Conservation (phyloP, 345 rosid genomes). For the Atalantia buxifolia region DNA sequence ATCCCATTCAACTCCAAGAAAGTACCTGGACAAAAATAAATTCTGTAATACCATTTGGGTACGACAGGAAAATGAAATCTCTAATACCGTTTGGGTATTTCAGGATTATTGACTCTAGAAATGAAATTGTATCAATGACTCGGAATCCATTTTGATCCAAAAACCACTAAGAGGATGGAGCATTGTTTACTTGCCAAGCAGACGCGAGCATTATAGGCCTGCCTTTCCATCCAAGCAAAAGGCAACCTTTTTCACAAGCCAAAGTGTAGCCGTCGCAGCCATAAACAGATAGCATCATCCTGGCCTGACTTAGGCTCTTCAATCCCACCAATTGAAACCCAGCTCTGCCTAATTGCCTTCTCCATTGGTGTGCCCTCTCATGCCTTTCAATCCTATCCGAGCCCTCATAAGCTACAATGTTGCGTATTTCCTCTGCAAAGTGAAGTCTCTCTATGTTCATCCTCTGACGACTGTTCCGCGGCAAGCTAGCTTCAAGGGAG, state of each 20-base stretch:
- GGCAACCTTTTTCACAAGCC: constrained; percentile 48
- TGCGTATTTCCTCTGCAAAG: constrained; percentile 55
- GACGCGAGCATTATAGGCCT: constrained; percentile 66
- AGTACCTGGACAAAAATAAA: neutral
- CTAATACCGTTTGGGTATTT: neutral
- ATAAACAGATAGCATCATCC: constrained; percentile 55
- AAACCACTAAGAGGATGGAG: constrained; percentile 14
- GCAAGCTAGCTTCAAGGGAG: constrained; percentile 56
- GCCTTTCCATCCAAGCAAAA: constrained; percentile 65
- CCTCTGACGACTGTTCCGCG: constrained; percentile 44
- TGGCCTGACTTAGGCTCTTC: constrained; percentile 52
- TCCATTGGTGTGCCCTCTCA: constrained; percentile 66
- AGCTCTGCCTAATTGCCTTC: constrained; percentile 65
- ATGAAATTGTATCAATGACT: neutral
- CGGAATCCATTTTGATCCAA: neutral
- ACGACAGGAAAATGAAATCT: neutral
- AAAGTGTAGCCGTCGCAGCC: constrained; percentile 60
- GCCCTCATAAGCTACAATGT: constrained; percentile 56
- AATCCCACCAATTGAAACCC: constrained; percentile 51
- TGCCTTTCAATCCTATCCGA: constrained; percentile 50
- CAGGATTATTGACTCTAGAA: neutral
- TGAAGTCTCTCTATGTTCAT: constrained; percentile 53
- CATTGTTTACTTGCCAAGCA: constrained; percentile 50
- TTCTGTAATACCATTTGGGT: neutral
- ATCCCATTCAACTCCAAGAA: neutral